phyloP scores from a whole-genome alignment of 768 basidiomycete genomes.

The Boletus eberwhitei region DNA sequence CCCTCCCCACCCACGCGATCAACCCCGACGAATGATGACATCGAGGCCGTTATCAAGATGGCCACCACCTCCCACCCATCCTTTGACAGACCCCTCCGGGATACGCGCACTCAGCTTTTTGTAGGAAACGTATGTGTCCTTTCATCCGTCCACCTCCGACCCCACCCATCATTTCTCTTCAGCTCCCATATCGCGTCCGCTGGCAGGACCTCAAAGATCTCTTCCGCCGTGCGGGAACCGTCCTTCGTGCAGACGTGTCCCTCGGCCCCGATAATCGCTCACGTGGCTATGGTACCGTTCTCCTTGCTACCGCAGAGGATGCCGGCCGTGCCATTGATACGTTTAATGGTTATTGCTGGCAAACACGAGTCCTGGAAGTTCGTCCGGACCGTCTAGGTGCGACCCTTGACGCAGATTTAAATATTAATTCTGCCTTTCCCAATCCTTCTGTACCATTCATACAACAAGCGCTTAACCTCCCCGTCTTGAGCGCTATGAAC shows the following conservation, averaged over 20 bases:
- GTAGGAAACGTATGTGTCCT: conserved; percentile 80
- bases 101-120: conserved; percentile 93
- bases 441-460: conserved; percentile 17
- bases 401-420: conserved; percentile 23
- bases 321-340: conserved; percentile 92
- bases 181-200: conserved; percentile 95
- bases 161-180: not conserved
- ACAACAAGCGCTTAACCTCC: conserved; percentile 18
- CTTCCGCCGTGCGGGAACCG: conserved; percentile 91
- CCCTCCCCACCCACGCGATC: conserved; percentile 10
- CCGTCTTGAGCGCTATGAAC: conserved; percentile 11
- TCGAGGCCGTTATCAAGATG: conserved; percentile 88
- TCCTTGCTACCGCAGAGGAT: conserved; percentile 92
- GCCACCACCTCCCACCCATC: conserved; percentile 73
- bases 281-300: conserved; percentile 91
- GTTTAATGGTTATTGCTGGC: conserved; percentile 98
- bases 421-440: conserved; percentile 10
- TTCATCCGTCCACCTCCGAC: not conserved
- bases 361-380: conserved; percentile 88
- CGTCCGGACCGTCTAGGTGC: conserved; percentile 72
- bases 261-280: conserved; percentile 88
- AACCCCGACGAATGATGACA: conserved; percentile 71
- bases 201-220: conserved; percentile 99
- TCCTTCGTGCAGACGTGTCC: conserved; percentile 74
- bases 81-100: conserved; percentile 54